phyloP scores from a whole-genome alignment of 164 flowering plant species.

The Stephania cephalantha region DNA sequence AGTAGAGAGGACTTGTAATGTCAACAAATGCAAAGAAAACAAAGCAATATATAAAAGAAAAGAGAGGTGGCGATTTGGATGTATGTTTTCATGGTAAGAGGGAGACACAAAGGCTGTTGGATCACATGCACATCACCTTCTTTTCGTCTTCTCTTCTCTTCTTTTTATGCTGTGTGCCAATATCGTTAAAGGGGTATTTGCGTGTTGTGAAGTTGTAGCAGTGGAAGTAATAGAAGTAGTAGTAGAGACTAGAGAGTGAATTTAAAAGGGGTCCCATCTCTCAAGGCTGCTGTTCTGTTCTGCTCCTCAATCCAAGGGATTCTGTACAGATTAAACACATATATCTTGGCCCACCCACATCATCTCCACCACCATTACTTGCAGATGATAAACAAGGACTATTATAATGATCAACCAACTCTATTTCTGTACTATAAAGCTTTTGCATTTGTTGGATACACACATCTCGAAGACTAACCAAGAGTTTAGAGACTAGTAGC shows the following conservation, averaged over 20 bases:
- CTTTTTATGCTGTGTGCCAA: constrained; percentile 41
- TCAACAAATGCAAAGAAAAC: constrained; percentile 24
- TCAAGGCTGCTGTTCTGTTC: constrained; percentile 27
- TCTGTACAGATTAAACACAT: constrained; percentile 19
- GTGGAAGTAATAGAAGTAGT: constrained; percentile 6
- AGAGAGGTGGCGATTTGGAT: constrained; percentile 16
- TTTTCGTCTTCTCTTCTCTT: constrained; percentile 43
- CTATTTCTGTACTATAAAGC: no score
- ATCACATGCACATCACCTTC: constrained; percentile 76
- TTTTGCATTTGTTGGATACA: no score
- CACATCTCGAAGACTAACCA: no score
- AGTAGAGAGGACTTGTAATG: constrained; percentile 2
- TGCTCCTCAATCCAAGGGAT: constrained; percentile 55
- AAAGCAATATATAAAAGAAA: constrained; percentile 9
- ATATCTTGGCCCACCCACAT: constrained; percentile 13
- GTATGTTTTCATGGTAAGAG: constrained; percentile 22
- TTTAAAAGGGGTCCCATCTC: constrained; percentile 20
- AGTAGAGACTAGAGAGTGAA: background rate
- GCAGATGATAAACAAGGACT: constrained; percentile 19
- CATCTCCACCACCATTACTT: constrained; percentile 45
- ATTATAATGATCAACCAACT: no score
- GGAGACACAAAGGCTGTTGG: constrained; percentile 81
- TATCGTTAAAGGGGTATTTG: constrained; percentile 20
- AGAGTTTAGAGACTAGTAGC: no score
- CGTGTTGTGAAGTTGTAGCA: no score